Evolutionary conservation across 2,329 filamentous ascomycete species (phyloP), one percentile per base, ranked within the genome.

Genomic region (Trichocomaceae sp.): DNA sequence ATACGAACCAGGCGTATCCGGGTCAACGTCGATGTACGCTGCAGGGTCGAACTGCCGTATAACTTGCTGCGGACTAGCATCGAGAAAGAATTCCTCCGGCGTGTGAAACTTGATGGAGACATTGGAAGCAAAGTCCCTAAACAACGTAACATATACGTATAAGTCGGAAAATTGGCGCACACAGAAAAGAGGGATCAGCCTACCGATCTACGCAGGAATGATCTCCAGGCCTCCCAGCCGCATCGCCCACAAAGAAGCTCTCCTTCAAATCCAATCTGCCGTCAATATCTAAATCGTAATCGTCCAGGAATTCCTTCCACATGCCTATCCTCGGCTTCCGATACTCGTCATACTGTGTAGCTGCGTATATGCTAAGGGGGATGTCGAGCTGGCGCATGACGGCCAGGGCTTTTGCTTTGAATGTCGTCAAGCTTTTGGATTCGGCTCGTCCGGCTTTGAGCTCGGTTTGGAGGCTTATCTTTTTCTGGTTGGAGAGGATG

Each of bases 171-270:
- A 22, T 15, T 5, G 26, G 26, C 12, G 8, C 13, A 17, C 10
- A 48, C n/a, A 54, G 41, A 47, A 45, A 44, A 17, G 55, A 52
- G 7, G 33, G 45, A 7, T 31, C 53, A 47, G 55, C 65, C 56
- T 64, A 82, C 79, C 80, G 77, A 69, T 86, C 83, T 12, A 77
- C 80, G 64, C 76, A 77, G 15, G 82, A 81, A 72, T 84, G 78
- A 67, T 85, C 82, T 53, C 79, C 79, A 41, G 68, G 73, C 54
- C 72, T 69, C 65, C 66, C 83, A 52, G 79, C 83, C 48, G 93
- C 93, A 74, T 99, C 93, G 45, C 93, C 93, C 45, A 99, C 84
- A 66, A 96, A 96, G 59, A 96, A 77, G 22, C 88, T 95, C 2
- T 77, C 75, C 15, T 80, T 72, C 33, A 88, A 69, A 67, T 96